Evolutionary conservation across 2,329 filamentous ascomycete genomes (phyloP), one percentile per base, ranked within the genome.

Genomic region (Colletotrichum tropicicola): DNA sequence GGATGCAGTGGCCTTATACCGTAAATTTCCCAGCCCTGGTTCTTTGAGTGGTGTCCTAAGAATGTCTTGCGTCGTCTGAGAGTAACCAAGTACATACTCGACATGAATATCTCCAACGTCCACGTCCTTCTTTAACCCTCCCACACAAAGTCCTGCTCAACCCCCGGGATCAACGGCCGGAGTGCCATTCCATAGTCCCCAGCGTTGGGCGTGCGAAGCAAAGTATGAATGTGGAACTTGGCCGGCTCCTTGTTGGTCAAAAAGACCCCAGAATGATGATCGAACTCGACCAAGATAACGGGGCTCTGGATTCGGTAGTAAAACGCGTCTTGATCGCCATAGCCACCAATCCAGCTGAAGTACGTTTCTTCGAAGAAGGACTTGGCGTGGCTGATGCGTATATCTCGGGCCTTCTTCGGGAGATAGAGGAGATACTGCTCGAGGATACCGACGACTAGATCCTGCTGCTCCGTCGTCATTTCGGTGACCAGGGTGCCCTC

Each of bases 221-320:
- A 77, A 0, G 92, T 94, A 74, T 95, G 92, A 21, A 92, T 91
- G 70, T 95, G 92, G 70, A 92, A 95, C 75, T 91, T 92, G 30
- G 88, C 89, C 0, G 92, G 92, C 75, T 92, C 86, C 52, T 82
- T 81, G 72, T 94, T 95, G 1, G 84, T 88, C 71, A 95, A 75
- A 70, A 94, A 94, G 0, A 94, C 92, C 0, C 92, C 91, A 0
- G 88, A 92, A 74, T 94, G 92, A 72, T 93, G 91, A 70, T 94
- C 92, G 70, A 95, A 92, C 81, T 95, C 92, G 54, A 91, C 80
- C 2, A 94, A 79, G 0, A 93, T 81, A 0, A 94, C 91, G 0
- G 91, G 91, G 68, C 87, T 93, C 76, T 95, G 92, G 4, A 95
- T 85, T 0, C 92, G 84, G 71, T 89, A 95, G 75, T 94, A 95